Conservation (phyloP, 169 alveolate genomes). For the Neospora caninum region DNA sequence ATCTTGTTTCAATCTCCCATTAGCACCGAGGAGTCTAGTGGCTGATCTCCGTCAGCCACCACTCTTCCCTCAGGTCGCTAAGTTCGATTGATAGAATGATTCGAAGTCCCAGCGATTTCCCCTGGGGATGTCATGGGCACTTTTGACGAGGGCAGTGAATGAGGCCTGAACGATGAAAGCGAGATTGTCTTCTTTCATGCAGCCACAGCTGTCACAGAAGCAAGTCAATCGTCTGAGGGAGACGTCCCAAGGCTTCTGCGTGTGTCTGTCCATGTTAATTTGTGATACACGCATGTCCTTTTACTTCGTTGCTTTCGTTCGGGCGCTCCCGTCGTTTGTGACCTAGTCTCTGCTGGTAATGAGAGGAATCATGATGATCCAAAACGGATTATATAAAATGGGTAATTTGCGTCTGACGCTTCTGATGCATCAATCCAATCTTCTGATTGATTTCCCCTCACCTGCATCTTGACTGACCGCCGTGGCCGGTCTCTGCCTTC, state of each 20-base stretch:
- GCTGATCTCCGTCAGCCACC: not conserved
- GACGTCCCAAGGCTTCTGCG: too few species aligned
- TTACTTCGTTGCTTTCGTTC: too few species aligned
- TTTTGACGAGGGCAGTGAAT: too few species aligned
- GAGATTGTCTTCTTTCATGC: too few species aligned
- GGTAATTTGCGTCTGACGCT: slow-evolving; percentile 34
- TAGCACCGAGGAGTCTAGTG: not conserved
- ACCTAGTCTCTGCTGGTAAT: too few species aligned
- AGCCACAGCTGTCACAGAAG: too few species aligned
- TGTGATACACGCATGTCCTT: too few species aligned
- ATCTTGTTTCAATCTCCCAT: not conserved
- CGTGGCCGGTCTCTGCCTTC: not conserved
- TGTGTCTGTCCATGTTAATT: too few species aligned
- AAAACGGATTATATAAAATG: not conserved
- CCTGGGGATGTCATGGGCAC: too few species aligned
- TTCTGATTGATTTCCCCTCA: not conserved
- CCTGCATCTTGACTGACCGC: not conserved
- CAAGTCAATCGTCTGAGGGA: too few species aligned
- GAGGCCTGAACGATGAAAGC: too few species aligned
- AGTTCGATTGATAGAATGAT: slow-evolving; percentile 15
- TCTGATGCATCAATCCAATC: slow-evolving; percentile 6
- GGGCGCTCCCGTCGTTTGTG: too few species aligned
- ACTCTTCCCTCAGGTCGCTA: not conserved
- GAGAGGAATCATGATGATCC: not conserved
- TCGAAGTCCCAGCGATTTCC: not conserved